phyloP scores from a whole-genome alignment of 768 basidiomycete species.

The Rhizopogon vinicolor region DNA sequence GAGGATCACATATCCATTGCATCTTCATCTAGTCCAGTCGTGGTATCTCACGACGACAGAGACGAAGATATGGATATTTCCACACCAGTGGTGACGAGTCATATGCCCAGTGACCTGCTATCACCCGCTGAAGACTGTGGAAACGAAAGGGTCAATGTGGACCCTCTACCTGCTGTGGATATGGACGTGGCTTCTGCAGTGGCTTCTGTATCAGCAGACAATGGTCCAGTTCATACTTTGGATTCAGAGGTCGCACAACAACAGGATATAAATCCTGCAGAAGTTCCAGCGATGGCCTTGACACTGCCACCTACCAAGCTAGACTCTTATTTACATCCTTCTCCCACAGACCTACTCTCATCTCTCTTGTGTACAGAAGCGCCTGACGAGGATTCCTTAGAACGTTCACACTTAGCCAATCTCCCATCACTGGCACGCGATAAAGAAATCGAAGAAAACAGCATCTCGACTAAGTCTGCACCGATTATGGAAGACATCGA shows the following conservation, averaged over 20 bases:
- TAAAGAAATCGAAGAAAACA: slow-evolving; percentile 41
- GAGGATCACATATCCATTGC: slow-evolving; percentile 4
- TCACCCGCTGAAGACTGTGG: background rate
- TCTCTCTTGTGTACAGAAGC: background rate
- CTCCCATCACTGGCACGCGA: slow-evolving; percentile 30
- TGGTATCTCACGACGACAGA: background rate
- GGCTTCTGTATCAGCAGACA: background rate
- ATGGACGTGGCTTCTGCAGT: background rate
- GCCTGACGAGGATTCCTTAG: background rate
- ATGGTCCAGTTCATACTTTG: background rate
- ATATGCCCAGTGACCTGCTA: background rate
- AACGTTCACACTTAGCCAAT: background rate
- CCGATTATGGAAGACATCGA: slow-evolving; percentile 12
- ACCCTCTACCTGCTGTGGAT: background rate
- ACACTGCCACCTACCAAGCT: background rate
- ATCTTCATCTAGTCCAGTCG: slow-evolving; percentile 3
- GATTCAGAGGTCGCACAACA: background rate
- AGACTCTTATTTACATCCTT: background rate
- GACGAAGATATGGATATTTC: slow-evolving; percentile 6
- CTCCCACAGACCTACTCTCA: background rate
- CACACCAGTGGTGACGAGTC: slow-evolving; percentile 1
- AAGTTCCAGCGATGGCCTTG: background rate
- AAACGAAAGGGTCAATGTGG: background rate
- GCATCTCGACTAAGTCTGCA: slow-evolving; percentile 34
- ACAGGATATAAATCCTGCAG: background rate